Evolutionary conservation across 306 rosid genomes (phyloP).

Genomic region (Vicia sativa): DNA sequence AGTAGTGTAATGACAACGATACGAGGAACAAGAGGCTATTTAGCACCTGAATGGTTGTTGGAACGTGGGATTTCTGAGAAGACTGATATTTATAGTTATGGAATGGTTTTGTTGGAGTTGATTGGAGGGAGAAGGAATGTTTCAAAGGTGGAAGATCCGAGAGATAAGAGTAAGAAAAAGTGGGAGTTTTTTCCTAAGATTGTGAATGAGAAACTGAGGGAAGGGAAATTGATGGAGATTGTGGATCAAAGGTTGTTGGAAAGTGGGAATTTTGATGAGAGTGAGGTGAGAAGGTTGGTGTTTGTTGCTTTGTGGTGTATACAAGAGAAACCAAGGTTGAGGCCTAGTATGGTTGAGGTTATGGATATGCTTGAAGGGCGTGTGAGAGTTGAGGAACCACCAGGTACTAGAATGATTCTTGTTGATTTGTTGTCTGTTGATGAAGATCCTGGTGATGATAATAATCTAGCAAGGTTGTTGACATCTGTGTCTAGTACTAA

Average conservation of each 20-base stretch:
- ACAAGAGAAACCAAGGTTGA: conserved; percentile 72
- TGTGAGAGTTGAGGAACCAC: conserved; percentile 66
- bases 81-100: conserved; percentile 77
- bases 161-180: conserved; percentile 46
- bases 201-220: conserved; percentile 65
- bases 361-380: conserved; percentile 86
- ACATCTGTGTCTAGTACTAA: conserved; percentile 30
- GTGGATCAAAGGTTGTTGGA: conserved; percentile 62
- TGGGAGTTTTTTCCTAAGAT: conserved; percentile 70
- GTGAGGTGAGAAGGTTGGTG: conserved; percentile 60
- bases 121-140: conserved; percentile 83
- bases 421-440: conserved; percentile 64
- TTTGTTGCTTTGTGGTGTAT: conserved; percentile 86
- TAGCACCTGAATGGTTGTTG: conserved; percentile 93
- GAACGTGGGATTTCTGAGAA: conserved; percentile 86
- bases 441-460: conserved; percentile 44
- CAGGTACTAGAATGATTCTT: conserved; percentile 69
- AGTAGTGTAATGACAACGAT: conserved; percentile 70
- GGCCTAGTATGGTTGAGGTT: conserved; percentile 74
- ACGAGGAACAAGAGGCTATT: conserved; percentile 85
- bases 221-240: conserved; percentile 74
- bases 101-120: conserved; percentile 90
- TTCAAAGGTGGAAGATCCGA: conserved; percentile 42
- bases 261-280: conserved; percentile 55
- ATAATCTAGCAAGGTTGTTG: conserved; percentile 37